Evolutionary conservation across 768 basidiomycete genomes (phyloP), one percentile per base, ranked within the genome.

Genomic region (Boletus sp.): DNA sequence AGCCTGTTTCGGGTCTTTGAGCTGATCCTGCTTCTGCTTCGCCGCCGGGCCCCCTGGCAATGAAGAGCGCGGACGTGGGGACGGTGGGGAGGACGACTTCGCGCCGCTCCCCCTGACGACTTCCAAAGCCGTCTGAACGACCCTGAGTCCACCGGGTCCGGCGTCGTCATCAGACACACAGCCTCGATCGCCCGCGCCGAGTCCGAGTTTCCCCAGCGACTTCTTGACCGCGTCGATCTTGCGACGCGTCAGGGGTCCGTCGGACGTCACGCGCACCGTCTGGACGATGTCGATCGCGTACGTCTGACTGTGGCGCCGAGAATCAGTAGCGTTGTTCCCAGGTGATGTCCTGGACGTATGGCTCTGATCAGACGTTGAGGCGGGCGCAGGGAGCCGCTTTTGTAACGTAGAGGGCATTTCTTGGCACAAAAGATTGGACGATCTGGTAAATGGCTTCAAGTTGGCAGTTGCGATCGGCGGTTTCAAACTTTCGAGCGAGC

Each of bases 231-330:
- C 60, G 43, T 71, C 64, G 57, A 71, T 62, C 59, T 41, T 60
- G 49, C 51, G 60, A 41, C 51, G 58, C 41, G 63, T 64, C 45
- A 69, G 62, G 27, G 65, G 69, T 42, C 61, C 64, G 54, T 60
- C 51, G 32, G 67, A 71, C 44, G 56, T 60, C 35, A 72, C 55
- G 33, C 60, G 69, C 60, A 69, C 17, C 46, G 54, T 67, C 60
- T 70, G 67, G 34, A 70, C 62, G 57, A 69, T 58, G 50, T 71
- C 67, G 56, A 71, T 57, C 59, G 68, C 55, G 45, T 67, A 65
- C 34, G 65, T 59, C 23, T 58, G 54, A 21, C 51, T 59, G 14
- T 51, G 52, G 11, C 47, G 56, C 37, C 34, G 37, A 25, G 40
- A 13, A 11, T 49, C 50, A 35, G 23, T 29, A 17, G 9, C 25